Percentiles rank a stretch among this genome's conserved stretches.
Conservation (phyloP, 768 basidiomycete genomes). For the Chlorophyllum brunneum region DNA sequence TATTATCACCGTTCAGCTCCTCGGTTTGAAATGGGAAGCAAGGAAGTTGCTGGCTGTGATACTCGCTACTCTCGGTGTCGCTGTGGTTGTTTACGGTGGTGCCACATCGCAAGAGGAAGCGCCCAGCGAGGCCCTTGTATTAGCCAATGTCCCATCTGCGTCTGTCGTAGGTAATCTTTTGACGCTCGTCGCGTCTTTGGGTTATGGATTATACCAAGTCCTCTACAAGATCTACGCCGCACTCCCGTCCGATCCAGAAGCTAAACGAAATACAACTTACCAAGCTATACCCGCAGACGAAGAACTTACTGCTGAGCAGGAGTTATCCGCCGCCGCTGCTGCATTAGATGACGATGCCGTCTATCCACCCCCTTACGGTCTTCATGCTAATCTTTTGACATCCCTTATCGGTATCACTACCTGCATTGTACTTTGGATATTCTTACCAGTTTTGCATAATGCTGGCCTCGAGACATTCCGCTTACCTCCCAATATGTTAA, state of each 20-base stretch:
- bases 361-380: constrained; percentile 73
- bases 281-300: constrained; percentile 37
- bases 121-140: constrained; percentile 11
- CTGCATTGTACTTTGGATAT: constrained; percentile 70
- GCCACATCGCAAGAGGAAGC: constrained; percentile 21
- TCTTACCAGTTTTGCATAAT: constrained; percentile 71
- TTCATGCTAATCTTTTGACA: constrained; percentile 82
- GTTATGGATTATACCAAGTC: constrained; percentile 79
- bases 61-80: constrained; percentile 77
- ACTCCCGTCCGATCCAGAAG: constrained; percentile 60
- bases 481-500: constrained; percentile 48
- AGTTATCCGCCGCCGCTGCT: constrained; percentile 7
- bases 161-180: constrained; percentile 73
- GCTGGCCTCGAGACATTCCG: constrained; percentile 61
- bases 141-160: constrained; percentile 33
- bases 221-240: constrained; percentile 79
- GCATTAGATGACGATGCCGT: constrained; percentile 28
- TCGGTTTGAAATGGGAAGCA: constrained; percentile 58
- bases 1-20: constrained; percentile 72
- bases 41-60: constrained; percentile 67
- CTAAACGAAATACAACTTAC: constrained; percentile 39
- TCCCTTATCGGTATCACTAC: constrained; percentile 79
- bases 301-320: constrained; percentile 18
- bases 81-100: constrained; percentile 82
- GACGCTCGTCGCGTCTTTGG: constrained; percentile 67